phyloP scores from a whole-genome alignment of 2,329 filamentous ascomycete genomes.

The Phialophora expanda region DNA sequence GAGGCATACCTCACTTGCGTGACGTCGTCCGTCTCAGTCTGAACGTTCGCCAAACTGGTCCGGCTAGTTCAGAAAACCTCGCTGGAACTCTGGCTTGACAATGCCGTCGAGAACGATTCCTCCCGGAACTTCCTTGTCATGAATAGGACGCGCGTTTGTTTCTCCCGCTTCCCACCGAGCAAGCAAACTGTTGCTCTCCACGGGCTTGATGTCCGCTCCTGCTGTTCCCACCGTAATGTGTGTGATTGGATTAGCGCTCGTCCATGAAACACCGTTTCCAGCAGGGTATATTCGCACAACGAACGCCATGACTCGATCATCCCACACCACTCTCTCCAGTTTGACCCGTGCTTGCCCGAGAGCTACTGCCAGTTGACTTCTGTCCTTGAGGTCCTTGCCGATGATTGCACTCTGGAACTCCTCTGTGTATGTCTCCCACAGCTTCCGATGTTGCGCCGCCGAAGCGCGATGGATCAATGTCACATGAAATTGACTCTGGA shows the following conservation, averaged over 20 bases:
- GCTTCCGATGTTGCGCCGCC: constrained; percentile 63
- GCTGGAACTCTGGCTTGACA: constrained; percentile 57
- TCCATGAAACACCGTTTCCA: constrained; percentile 61
- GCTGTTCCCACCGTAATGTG: constrained; percentile 91
- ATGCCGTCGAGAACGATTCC: constrained; percentile 61
- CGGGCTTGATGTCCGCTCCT: constrained; percentile 76
- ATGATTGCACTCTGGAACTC: constrained; percentile 55
- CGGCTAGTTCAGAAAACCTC: constrained; percentile 17
- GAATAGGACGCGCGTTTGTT: constrained; percentile 55
- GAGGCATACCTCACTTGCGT: background rate
- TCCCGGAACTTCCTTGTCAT: constrained; percentile 60
- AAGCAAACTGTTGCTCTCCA: constrained; percentile 89
- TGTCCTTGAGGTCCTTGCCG: constrained; percentile 39
- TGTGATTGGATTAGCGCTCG: constrained; percentile 76
- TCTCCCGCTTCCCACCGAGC: constrained; percentile 70
- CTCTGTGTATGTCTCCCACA: constrained; percentile 77
- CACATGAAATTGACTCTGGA: constrained; percentile 89
- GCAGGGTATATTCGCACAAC: constrained; percentile 70
- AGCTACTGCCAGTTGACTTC: constrained; percentile 42
- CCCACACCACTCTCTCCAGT: constrained; percentile 75
- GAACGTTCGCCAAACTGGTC: background rate
- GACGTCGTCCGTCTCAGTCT: background rate
- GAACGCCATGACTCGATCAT: constrained; percentile 87
- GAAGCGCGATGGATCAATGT: constrained; percentile 84
- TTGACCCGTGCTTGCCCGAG: constrained; percentile 54